Evolutionary conservation across 2,329 filamentous ascomycete species (phyloP), one percentile per base, ranked within the genome.

Genomic region (Pseudonectria buxi): DNA sequence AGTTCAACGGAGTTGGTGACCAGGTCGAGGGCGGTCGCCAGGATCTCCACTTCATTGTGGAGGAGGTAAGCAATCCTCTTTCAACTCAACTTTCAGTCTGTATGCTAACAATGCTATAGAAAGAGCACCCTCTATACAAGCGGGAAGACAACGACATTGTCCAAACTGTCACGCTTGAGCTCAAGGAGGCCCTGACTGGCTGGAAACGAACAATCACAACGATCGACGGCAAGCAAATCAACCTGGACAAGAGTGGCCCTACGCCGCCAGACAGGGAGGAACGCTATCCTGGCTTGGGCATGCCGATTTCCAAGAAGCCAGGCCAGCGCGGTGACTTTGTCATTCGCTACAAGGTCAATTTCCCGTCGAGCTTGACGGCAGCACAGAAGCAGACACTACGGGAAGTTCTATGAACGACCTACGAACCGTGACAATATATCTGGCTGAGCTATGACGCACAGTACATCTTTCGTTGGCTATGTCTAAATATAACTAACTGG

Each of bases 1-100:
- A 95, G 65, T 98, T 95, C 58, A 86, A 85, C 56, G 88, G 90
- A 28, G 89, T 98, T n/a, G 92, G 92, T 10, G 92, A 98, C 62
- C 89, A 96, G 60, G 88, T 95, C 43, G 92, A 96, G 56, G 92
- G 92, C 28, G 90, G 90, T 11, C 86, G 88, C 40, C 92, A 98
- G 61, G 92, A 98, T 62, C 64, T 98, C 34, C 89, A 95, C 60
- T 94, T 98, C 53, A 83, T 98, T 39, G 77, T 98, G 14, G 83
- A 88, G 62, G 90, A 95, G 82, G 87, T 89, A 76, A 70, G 81
- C 36, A 35, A 30, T 9, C 24, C 28, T 13, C n/a, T 13, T n/a
- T 14, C 14, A 2, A 7, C 2, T 7, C 15, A 9, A 24, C 18
- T 30, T n/a, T 3, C 15, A 33, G 31, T 11, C 13, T 30, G 2